Base-by-base conservation (phyloP, 495 filamentous ascomycete species). In the Lasiosphaeria ovina region DNA sequence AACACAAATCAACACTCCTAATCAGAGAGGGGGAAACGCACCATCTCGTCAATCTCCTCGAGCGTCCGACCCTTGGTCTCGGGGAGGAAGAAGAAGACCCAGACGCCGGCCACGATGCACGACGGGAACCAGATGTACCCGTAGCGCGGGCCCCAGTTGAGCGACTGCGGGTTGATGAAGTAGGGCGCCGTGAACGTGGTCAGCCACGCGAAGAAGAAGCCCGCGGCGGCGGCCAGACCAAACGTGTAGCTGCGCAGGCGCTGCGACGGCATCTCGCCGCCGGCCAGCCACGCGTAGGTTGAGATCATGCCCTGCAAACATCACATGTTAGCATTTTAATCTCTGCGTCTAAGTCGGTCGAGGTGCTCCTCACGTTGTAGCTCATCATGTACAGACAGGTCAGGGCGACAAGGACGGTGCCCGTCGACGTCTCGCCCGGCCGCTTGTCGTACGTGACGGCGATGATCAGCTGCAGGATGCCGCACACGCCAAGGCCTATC, bases 241-340 rank as follows among this genome's bases (percentile, higher is more conserved):
- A 85, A 84, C 0, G 82, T 85, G 66, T 85, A 83, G 34, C 75
- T 78, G 6, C 83, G 77, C 32, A 85, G 72, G 3, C 81, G 74
- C 66, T 86, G 75, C 0, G 72, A 79, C 1, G 83, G 82, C 58
- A 86, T 74, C 72, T 88, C 79, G 51, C 85, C 84, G 11, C 83
- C 84, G 0, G 78, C 79, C 0, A 88, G 73, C 84, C 84, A 87
- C 0, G 84, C 81, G 60, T 86, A 85, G 5, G 80, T 75, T n/a
- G 81, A 65, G 35, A 83, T 74, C 74, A 81, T 68, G 59, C 64
- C 76, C 40, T 45, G n/a, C 1, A 1, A 45, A 45, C 24, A 24
- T 24, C 24, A 1, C 40, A 45, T 45, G 40, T 45, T 2, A 45
- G 40, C n/a, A 45, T 45, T n/a, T 1, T 1, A 9, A 45, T 45